Evolutionary conservation across 1,284 basidiomycete genomes (phyloP).

Genomic region (Ceratobasidium sp.): DNA sequence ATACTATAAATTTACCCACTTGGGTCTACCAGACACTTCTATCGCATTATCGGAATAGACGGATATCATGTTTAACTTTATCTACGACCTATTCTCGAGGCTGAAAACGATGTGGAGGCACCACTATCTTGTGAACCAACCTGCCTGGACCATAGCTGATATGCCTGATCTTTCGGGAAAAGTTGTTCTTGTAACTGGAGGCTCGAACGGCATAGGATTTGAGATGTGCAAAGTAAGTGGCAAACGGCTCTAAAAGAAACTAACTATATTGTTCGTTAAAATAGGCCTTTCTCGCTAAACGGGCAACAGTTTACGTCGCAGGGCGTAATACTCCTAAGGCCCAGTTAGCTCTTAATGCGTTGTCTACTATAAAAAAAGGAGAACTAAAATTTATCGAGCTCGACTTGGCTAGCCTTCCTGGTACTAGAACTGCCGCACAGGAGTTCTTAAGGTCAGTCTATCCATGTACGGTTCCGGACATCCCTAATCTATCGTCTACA

Average conservation of each 20-base stretch:
- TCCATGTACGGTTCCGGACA: background rate
- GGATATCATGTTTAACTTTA: slow-evolving; percentile 19
- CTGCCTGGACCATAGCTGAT: slow-evolving; percentile 24
- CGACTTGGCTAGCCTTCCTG: slow-evolving; percentile 35
- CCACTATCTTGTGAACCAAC: slow-evolving; percentile 30
- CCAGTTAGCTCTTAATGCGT: slow-evolving; percentile 13
- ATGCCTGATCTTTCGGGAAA: slow-evolving; percentile 45
- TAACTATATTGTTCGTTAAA: background rate
- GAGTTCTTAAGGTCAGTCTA: slow-evolving; percentile 39
- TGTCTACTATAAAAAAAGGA: slow-evolving; percentile 19
- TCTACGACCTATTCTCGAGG: background rate
- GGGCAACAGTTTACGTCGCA: slow-evolving; percentile 35
- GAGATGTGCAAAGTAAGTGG: slow-evolving; percentile 45
- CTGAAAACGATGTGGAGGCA: slow-evolving; percentile 29
- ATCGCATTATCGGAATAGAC: background rate
- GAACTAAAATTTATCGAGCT: slow-evolving; percentile 39
- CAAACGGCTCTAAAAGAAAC: background rate
- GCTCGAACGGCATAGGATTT: slow-evolving; percentile 42
- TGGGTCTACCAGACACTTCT: too few relatives aligned
- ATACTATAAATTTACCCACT: too few relatives aligned
- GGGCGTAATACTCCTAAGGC: slow-evolving; percentile 18
- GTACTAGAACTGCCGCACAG: slow-evolving; percentile 24
- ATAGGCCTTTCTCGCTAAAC: slow-evolving; percentile 31
- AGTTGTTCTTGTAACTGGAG: slow-evolving; percentile 37
- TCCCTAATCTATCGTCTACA: background rate